Percentiles rank a stretch among this genome's conserved stretches.
Conservation (phyloP, 768 basidiomycete species). For the Lactarius akahatsu region DNA sequence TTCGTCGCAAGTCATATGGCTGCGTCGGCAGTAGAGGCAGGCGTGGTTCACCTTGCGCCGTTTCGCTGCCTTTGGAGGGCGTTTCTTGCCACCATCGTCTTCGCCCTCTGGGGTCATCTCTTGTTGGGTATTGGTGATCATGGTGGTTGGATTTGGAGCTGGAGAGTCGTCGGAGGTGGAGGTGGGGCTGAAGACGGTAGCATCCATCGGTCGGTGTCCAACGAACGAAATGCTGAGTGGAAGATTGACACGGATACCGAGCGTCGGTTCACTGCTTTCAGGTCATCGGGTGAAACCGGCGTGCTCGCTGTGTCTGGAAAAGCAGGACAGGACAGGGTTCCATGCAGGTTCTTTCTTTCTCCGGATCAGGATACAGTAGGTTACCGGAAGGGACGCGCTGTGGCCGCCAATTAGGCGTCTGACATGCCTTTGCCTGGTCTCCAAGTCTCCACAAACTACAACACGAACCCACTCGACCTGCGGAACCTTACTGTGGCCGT, state of each 20-base stretch:
- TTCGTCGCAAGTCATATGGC: conserved; percentile 92
- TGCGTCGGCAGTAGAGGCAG: conserved; percentile 88
- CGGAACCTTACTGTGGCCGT: no score
- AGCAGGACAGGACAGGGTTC: no score
- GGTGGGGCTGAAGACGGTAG: conserved; percentile 11
- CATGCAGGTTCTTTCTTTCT: background rate
- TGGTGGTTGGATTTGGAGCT: conserved; percentile 4
- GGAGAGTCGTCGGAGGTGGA: conserved; percentile 9
- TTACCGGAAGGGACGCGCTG: background rate
- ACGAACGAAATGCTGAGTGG: background rate
- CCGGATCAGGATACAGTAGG: background rate
- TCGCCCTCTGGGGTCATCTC: conserved; percentile 24
- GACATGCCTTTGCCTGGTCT: no score
- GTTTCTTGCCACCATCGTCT: conserved; percentile 40
- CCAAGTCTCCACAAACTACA: no score
- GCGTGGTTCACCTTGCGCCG: conserved; percentile 89
- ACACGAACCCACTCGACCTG: no score
- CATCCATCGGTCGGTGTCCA: conserved; percentile 1
- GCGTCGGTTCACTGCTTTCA: no score
- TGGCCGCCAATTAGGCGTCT: no score
- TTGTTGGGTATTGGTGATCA: conserved; percentile 2
- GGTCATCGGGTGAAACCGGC: background rate
- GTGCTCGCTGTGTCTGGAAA: no score
- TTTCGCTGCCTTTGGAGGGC: conserved; percentile 48
- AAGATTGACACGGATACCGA: no score